These are phyloP conservation scores for Byssochlamys sp. DNA, from an alignment of 2,329 filamentous ascomycete genomes.

Conservation along the genomic window DNA sequence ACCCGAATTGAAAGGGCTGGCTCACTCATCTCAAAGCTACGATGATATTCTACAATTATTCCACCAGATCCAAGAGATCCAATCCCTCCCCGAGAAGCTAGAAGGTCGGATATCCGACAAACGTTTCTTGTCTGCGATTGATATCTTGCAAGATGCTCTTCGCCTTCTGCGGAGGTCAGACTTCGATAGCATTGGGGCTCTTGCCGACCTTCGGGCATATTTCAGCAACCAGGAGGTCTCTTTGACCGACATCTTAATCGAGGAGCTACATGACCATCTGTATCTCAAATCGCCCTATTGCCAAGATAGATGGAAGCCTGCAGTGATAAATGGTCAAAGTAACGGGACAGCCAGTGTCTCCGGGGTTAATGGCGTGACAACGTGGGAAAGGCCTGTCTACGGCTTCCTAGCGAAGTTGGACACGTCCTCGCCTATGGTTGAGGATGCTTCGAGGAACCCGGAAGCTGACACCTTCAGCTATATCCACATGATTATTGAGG, in stretches of 20 bases:
- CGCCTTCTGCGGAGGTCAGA: constrained; percentile 76
- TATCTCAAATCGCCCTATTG: constrained; percentile 98
- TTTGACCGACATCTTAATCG: constrained; percentile 87
- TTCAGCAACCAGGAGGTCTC: constrained; percentile 86
- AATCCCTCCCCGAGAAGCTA: constrained; percentile 79
- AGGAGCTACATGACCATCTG: constrained; percentile 91
- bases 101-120: constrained; percentile 95
- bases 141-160: constrained; percentile 78
- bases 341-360: constrained; percentile 12
- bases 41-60: constrained; percentile 79
- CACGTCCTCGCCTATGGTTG: constrained; percentile 51
- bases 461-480: constrained; percentile 95
- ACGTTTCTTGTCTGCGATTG: constrained; percentile 82
- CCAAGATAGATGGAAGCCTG: constrained; percentile 84
- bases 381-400: constrained; percentile 47
- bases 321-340: constrained; percentile 36
- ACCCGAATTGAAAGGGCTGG: constrained; percentile 82
- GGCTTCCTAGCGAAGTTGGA: constrained; percentile 50
- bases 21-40: constrained; percentile 77
- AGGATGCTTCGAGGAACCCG: constrained; percentile 86
- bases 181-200: constrained; percentile 79
- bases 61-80: constrained; percentile 75
- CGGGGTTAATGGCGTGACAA: constrained; percentile 22
- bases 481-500: constrained; percentile 74
- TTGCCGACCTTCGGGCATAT: constrained; percentile 77